Base-by-base conservation (phyloP, 352 stramenopile species). In the Thalassiosira delicatula region DNA sequence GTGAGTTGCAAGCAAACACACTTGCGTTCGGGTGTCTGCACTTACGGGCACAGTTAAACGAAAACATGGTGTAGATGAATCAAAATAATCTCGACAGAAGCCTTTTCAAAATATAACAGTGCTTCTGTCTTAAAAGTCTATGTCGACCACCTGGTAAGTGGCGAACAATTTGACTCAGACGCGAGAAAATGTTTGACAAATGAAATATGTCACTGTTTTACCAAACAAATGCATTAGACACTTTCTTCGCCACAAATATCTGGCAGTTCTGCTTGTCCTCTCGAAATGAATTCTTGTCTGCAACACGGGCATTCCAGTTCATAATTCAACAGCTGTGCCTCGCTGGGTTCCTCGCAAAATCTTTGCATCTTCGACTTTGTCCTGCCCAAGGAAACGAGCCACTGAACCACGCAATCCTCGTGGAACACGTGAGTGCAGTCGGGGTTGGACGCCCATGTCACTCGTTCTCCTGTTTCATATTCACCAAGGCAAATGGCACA, bases 351-450 rank as follows among this genome's bases (percentile, higher is more conserved):
- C 9, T 76, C 51, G 12, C 32, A 53, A 71, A 85, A 83, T 12
- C 61, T 30, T 46, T 82, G 65, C 21, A 60, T 79, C 42, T 78
- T 81, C 3, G 74, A 83, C 5, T 60, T 65, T 46, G 61, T 83
- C 40, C 83, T 70, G 30, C 81, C 84, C 29, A 85, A 62, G 2
- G 75, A 33, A 5, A 85, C 49, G 12, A 91, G 80, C 88, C 88
- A 93, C 21, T 89, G 63, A 8, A 88, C 21, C 7, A 91, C 83
- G 32, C 88, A 93, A 23, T 90, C 78, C 9, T 79, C 69, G 56
- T 93, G 88, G 67, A 91, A 93, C 7, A 88, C 79, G 44, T 91
- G 88, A 30, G 75, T 82, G 62, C 88, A 93, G n/a, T 81, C 59
- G 7, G 33, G 17, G 61, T 93, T 93, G 4, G 77, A 81, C 5